Evolutionary conservation across 2,329 filamentous ascomycete species (phyloP), one percentile per base, ranked within the genome.

Genomic region (Sclerotinia glacialis): DNA sequence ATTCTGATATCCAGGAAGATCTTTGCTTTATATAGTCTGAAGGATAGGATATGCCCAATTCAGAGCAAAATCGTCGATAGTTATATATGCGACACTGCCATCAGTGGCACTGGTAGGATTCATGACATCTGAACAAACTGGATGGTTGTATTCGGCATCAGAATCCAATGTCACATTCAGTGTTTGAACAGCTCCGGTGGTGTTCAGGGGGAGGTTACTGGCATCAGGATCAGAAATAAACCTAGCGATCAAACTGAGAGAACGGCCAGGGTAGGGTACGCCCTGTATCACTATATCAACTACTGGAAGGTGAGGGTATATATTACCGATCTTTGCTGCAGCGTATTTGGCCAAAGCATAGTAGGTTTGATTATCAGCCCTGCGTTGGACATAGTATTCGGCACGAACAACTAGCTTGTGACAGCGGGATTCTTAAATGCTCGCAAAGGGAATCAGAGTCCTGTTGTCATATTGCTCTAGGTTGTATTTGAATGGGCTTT

Each of bases 31-130:
- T 40, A 58, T 58, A 58, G 18, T 26, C 23, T 18, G 31, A 5
- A 16, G 54, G 54, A 58, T 58, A 16, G 37, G 37, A 58, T 58
- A 58, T 26, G 37, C 54, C 16, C 5, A 12, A 58, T 58, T n/a
- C 1, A 21, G 54, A 42, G n/a, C 23, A 42, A 58, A 58, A 14
- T 26, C 3, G 8, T n/a, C 40, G 54, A 58, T 28, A 7, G 31
- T 58, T 16, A 58, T 8, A 42, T 21, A 26, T 14, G 54, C 23
- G 5, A 42, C 6, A n/a, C 21, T 52, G 9, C 23, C 5, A 26
- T 52, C 16, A 18, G 49, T 34, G 18, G 42, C 1, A 21, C 18
- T 46, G 4, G 23, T 34, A 44, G 34, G 11, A 42, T 58, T 23
- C 37, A 40, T 23, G 6, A 28, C 14, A 42, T 44, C 23, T 7